Conservation (phyloP, 1,284 basidiomycete species). For the Coriolopsis trogii region DNA sequence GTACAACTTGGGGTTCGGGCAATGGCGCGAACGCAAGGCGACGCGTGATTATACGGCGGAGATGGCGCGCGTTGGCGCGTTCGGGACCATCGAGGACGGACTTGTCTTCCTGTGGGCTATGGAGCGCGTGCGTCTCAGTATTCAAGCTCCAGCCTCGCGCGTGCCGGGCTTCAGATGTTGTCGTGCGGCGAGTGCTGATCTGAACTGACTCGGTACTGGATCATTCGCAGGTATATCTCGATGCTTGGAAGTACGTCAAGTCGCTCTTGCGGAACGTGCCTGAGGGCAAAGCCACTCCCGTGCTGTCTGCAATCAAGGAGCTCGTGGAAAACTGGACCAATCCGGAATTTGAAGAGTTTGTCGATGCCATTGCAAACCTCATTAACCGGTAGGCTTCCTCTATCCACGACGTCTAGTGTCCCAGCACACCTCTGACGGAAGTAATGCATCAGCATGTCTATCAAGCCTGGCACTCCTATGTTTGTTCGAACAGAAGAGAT, state of each 20-base stretch:
- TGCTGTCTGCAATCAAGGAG: slow-evolving; percentile 44
- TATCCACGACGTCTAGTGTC: no score
- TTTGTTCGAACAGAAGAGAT: slow-evolving; percentile 54
- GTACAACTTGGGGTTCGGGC: slow-evolving; percentile 47
- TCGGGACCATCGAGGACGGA: slow-evolving; percentile 59
- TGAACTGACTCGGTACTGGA: slow-evolving; percentile 28
- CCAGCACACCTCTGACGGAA: no score
- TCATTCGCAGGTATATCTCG: slow-evolving; percentile 53
- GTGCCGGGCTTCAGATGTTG: neutral
- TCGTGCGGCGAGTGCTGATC: neutral
- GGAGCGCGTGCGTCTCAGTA: slow-evolving; percentile 64
- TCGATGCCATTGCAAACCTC: slow-evolving; percentile 53
- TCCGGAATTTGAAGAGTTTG: slow-evolving; percentile 62
- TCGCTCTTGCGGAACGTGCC: slow-evolving; percentile 21
- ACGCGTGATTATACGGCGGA: slow-evolving; percentile 73
- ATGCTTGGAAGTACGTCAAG: slow-evolving; percentile 64
- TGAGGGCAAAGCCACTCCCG: slow-evolving; percentile 16
- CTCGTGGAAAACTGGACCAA: slow-evolving; percentile 73
- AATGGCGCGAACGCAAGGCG: slow-evolving; percentile 58
- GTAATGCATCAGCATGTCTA: slow-evolving; percentile 32
- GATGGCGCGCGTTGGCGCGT: slow-evolving; percentile 56
- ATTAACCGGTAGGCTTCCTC: slow-evolving; percentile 45
- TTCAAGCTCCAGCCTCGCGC: no score
- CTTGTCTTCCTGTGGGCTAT: slow-evolving; percentile 78
- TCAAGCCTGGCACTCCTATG: slow-evolving; percentile 40